phyloP scores from a whole-genome alignment of 495 filamentous ascomycete species.

The Penicillium flavigenum region DNA sequence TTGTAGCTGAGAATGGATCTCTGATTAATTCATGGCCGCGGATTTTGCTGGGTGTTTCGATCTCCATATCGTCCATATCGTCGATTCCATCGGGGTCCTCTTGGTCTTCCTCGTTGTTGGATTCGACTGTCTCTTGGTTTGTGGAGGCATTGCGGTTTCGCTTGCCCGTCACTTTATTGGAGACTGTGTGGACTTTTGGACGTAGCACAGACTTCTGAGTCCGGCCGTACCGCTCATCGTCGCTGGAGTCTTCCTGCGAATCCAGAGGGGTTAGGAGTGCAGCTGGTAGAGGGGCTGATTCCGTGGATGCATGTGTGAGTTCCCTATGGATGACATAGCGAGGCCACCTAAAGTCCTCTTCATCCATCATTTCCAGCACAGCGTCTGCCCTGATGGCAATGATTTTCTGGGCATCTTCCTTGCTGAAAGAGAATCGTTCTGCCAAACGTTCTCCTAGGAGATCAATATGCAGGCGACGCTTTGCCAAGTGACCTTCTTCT shows the following conservation, averaged over 20 bases:
- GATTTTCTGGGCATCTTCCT: constrained; percentile 40
- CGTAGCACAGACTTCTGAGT: constrained; percentile 53
- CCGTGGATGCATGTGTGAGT: constrained; percentile 34
- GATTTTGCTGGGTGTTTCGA: constrained; percentile 49
- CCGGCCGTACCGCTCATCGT: constrained; percentile 40
- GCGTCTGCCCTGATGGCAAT: constrained; percentile 34
- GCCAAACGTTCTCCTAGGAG: constrained; percentile 28
- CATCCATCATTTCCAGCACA: constrained; percentile 40
- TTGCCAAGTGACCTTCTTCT: constrained; percentile 45
- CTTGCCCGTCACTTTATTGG: constrained; percentile 45
- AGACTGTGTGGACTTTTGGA: constrained; percentile 45
- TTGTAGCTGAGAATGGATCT: constrained; percentile 43
- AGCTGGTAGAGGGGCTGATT: constrained; percentile 24
- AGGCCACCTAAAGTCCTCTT: constrained; percentile 46
- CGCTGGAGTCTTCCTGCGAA: constrained; percentile 37
- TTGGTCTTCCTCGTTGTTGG: constrained; percentile 39
- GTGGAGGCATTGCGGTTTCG: constrained; percentile 43
- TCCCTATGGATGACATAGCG: constrained; percentile 49
- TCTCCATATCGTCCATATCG: constrained; percentile 29
- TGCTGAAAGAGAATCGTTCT: constrained; percentile 22
- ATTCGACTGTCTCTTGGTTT: constrained; percentile 32
- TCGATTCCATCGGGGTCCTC: constrained; percentile 39
- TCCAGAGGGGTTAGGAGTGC: constrained; percentile 39
- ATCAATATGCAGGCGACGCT: constrained; percentile 45
- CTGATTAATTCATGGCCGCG: constrained; percentile 43